Base-by-base conservation (phyloP, 176 grass and related monocot species). In the Musa troglodytarum region DNA sequence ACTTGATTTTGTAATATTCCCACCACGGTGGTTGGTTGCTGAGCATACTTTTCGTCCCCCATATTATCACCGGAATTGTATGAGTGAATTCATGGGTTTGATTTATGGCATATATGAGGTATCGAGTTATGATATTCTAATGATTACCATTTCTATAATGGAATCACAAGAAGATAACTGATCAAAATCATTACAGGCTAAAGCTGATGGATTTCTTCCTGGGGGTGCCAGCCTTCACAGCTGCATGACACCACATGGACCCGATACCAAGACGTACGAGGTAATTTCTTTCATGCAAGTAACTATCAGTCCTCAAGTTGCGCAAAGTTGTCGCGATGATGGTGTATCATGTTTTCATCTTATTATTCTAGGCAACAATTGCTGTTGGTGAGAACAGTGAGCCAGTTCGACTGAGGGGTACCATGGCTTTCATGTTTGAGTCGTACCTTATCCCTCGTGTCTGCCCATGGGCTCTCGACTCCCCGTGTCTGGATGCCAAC, bases 1-100 rank as follows among this genome's bases (percentile, higher is more conserved):
- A 50, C 90, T 98, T 81, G 94, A 98, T 84, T 98, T 98, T 24
- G 94, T 98, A 54, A 80, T 93, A 75, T 98, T 98, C 77, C 88
- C 94, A 28, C 90, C 90, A 1, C 77, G 94, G 70, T 98, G 94
- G 94, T 50, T 93, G 75, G 94, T 93, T 28, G 94, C 90, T 34
- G 94, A 98, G 28, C 88, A 98, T 58, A 98, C 94, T 13, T 98
- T 98, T 78, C 77, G 90, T 0, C 94, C 94, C 52, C 94, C 94
- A 1, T 91, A 98, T 75, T 98, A 93, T 53, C 94, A 98, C 16
- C 85, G 90, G 43, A 98, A 98, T 78, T 98, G 90, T 83, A 98
- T 93, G 94, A 98, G 80, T 14, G 88, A 98, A 76, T 98, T 91
- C 71, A 98, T 93, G 94, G 94, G 90, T 22, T 75, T 93, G 16